These are phyloP conservation scores for Diutina siamensis DNA, from an alignment of 1,139 yeast species.

Conservation along the genomic window DNA sequence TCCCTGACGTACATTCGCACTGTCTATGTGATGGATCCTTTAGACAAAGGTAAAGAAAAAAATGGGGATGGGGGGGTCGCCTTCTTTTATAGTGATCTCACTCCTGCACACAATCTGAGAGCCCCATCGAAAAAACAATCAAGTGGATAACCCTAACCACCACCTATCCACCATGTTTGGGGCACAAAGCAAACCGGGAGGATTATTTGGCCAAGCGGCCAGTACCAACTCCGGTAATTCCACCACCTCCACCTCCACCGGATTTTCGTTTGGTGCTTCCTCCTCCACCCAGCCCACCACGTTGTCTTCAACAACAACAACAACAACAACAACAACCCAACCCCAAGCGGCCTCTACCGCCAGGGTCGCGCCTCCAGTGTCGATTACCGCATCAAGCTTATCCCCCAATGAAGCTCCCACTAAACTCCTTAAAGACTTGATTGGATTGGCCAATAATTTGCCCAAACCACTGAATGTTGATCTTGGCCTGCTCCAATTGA, in stretches of 20 bases:
- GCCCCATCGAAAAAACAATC: neutral
- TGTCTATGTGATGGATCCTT: slow-evolving; percentile 6
- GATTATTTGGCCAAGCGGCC: neutral
- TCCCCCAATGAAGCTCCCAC: slow-evolving; percentile 6
- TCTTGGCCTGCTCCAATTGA: slow-evolving; percentile 62
- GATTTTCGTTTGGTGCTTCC: slow-evolving; percentile 1
- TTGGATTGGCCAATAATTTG: slow-evolving; percentile 60
- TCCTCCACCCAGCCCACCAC: neutral
- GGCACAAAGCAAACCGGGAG: neutral
- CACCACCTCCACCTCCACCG: neutral
- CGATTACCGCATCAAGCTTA: neutral
- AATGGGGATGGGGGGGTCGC: neutral
- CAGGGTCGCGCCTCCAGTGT: neutral
- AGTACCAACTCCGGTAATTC: neutral
- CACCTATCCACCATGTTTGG: neutral
- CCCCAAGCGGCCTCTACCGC: neutral
- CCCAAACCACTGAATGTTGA: slow-evolving; percentile 52
- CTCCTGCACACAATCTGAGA: neutral
- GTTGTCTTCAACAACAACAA: neutral
- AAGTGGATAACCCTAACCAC: slow-evolving; percentile 1
- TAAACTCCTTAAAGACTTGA: slow-evolving; percentile 43
- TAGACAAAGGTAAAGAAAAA: slow-evolving; percentile 1
- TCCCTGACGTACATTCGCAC: slow-evolving; percentile 2
- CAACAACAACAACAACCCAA: neutral
- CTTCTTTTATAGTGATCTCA: slow-evolving; percentile 1